phyloP scores from a whole-genome alignment of 176 grass and related monocot species.

The Panicum miliaceum region DNA sequence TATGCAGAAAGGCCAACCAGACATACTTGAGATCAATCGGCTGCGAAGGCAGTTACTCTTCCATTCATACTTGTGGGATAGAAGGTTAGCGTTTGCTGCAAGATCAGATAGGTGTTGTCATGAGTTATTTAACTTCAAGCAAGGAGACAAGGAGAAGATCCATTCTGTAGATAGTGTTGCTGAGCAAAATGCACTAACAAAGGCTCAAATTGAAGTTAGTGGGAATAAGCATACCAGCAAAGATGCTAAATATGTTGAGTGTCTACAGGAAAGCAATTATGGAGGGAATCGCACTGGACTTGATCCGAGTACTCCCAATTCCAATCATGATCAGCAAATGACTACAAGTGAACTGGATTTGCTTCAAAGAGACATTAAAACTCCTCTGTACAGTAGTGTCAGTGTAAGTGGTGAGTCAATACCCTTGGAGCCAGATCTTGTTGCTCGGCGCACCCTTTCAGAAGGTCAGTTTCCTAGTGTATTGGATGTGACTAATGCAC shows the following conservation, averaged over 20 bases:
- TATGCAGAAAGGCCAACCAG: slow-evolving; percentile 59
- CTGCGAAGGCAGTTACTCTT: slow-evolving; percentile 89
- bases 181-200: slow-evolving; percentile 47
- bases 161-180: slow-evolving; percentile 51
- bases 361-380: slow-evolving; percentile 53
- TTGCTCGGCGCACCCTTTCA: slow-evolving; percentile 77
- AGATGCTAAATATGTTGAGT: slow-evolving; percentile 48
- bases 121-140: slow-evolving; percentile 44
- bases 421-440: slow-evolving; percentile 62
- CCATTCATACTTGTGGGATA: slow-evolving; percentile 88
- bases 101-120: slow-evolving; percentile 53
- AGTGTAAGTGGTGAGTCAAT: slow-evolving; percentile 61
- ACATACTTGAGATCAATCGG: slow-evolving; percentile 96
- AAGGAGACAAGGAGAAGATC: slow-evolving; percentile 53
- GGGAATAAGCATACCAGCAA: slow-evolving; percentile 38
- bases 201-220: slow-evolving; percentile 53
- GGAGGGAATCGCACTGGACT: slow-evolving; percentile 27
- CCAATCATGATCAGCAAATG: slow-evolving; percentile 40
- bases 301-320: slow-evolving; percentile 40
- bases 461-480: slow-evolving; percentile 86
- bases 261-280: slow-evolving; percentile 43
- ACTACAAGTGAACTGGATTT: slow-evolving; percentile 50
- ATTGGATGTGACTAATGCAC: slow-evolving; percentile 66
- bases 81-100: slow-evolving; percentile 61
- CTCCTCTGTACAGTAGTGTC: slow-evolving; percentile 58